Percentiles rank a stretch among this genome's conserved stretches.
Conservation (phyloP, 2,329 filamentous ascomycete genomes). For the Didymella lethalis region DNA sequence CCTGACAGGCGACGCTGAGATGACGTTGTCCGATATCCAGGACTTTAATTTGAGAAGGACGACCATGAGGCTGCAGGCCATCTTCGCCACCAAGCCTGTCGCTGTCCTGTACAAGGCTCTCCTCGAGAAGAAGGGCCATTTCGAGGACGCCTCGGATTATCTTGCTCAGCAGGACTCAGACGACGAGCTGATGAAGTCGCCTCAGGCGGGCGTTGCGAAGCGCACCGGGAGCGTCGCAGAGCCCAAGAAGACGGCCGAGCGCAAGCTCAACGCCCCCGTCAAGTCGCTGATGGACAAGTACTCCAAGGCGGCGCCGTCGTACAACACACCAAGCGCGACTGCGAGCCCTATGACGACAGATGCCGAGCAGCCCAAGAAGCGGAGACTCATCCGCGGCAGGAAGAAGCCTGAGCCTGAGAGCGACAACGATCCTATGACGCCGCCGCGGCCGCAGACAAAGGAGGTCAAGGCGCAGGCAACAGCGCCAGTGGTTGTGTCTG, state of each 20-base stretch:
- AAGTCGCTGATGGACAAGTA: slow-evolving; percentile 67
- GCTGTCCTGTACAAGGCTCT: slow-evolving; percentile 61
- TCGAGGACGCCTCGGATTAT: slow-evolving; percentile 58
- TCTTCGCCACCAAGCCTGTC: slow-evolving; percentile 59
- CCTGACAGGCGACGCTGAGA: slow-evolving; percentile 28
- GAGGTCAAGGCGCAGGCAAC: slow-evolving; percentile 14
- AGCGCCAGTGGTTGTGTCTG: slow-evolving; percentile 29
- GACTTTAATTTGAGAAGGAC: slow-evolving; percentile 61
- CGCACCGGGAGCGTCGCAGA: slow-evolving; percentile 24
- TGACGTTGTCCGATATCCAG: slow-evolving; percentile 40
- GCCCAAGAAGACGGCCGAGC: slow-evolving; percentile 61
- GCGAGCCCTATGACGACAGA: slow-evolving; percentile 24
- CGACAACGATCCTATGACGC: slow-evolving; percentile 28
- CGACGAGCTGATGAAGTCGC: slow-evolving; percentile 47
- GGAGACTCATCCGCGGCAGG: slow-evolving; percentile 60
- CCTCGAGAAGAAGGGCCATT: slow-evolving; percentile 59
- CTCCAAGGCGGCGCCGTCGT: slow-evolving; percentile 34
- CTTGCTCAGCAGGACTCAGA: slow-evolving; percentile 36
- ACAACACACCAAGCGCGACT: slow-evolving; percentile 25
- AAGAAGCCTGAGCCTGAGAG: slow-evolving; percentile 45
- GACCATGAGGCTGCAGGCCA: slow-evolving; percentile 60
- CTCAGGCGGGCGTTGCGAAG: slow-evolving; percentile 34
- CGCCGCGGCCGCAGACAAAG: slow-evolving; percentile 31
- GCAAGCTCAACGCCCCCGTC: slow-evolving; percentile 62
- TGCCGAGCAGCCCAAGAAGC: slow-evolving; percentile 40